Evolutionary conservation across 1,139 yeast species (phyloP).

Genomic region (Candida albicans): DNA sequence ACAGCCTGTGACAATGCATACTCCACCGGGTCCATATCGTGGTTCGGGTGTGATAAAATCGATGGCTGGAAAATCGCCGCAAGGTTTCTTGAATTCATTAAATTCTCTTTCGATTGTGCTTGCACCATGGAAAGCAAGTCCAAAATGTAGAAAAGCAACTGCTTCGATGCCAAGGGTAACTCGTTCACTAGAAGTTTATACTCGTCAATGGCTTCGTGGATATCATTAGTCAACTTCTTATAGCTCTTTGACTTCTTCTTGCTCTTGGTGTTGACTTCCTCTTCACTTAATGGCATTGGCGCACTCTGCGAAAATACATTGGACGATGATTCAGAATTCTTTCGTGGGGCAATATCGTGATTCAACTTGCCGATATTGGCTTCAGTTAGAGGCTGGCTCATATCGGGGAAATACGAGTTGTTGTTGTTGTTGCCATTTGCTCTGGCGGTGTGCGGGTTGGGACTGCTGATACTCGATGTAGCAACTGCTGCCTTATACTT

Average conservation of each 20-base stretch:
- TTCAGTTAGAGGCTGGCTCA: conserved; percentile 31
- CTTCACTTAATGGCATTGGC: conserved; percentile 9
- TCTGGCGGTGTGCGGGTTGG: not conserved
- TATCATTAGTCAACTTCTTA: conserved; percentile 54
- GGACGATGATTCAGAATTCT: conserved; percentile 5
- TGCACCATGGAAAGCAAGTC: conserved; percentile 88
- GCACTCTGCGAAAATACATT: conserved; percentile 3
- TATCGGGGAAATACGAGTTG: conserved; percentile 17
- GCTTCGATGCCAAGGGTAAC: conserved; percentile 72
- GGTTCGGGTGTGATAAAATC: conserved; percentile 85
- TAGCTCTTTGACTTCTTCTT: conserved; percentile 34
- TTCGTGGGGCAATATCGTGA: conserved; percentile 2
- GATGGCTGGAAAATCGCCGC: conserved; percentile 98
- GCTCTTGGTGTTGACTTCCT: conserved; percentile 5
- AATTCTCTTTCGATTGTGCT: conserved; percentile 69
- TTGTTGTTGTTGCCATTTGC: conserved; percentile 4
- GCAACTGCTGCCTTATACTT: conserved; percentile 53
- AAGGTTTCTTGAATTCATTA: conserved; percentile 90
- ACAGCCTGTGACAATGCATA: conserved; percentile 85
- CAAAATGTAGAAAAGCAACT: conserved; percentile 80
- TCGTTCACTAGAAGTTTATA: conserved; percentile 67
- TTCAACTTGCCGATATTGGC: conserved; percentile 31
- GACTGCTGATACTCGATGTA: not conserved
- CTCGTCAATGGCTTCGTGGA: conserved; percentile 66
- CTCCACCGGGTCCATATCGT: conserved; percentile 89